Conservation (phyloP, 768 basidiomycete species). For the Leccinum imitatum region DNA sequence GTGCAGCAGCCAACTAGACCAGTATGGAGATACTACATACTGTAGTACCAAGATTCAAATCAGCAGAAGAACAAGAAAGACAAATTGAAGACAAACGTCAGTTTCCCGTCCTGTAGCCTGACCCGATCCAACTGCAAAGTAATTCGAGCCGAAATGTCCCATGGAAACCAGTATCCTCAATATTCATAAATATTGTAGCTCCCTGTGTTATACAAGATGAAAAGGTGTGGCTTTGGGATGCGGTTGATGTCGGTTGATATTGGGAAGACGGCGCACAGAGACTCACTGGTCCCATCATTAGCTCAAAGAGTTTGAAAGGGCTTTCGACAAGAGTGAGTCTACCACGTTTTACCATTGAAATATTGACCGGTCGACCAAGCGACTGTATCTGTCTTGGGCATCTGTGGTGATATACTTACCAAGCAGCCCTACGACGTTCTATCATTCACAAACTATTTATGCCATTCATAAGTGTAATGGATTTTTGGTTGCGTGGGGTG, state of each 20-base stretch:
- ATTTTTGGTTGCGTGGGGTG: conserved; percentile 29
- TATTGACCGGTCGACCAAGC: no score
- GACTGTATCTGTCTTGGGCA: no score
- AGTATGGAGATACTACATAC: no score
- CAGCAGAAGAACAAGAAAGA: background rate
- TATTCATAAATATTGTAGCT: background rate
- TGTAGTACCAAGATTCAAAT: background rate
- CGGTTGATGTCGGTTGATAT: background rate
- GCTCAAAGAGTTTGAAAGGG: background rate
- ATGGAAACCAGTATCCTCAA: background rate
- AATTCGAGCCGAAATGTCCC: background rate
- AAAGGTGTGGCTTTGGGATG: background rate
- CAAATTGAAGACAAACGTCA: no score
- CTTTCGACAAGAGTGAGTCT: background rate
- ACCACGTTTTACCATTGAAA: no score
- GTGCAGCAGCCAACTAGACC: no score
- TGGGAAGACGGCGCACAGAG: background rate
- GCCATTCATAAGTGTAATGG: conserved; percentile 26
- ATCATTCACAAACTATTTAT: background rate
- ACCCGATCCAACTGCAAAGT: background rate
- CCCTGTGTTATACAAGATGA: background rate
- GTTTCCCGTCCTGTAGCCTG: background rate
- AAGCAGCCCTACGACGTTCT: background rate
- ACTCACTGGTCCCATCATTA: background rate
- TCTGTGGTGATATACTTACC: background rate